phyloP scores from a whole-genome alignment of 148 eudicot species.

The Nepenthes gracilis region DNA sequence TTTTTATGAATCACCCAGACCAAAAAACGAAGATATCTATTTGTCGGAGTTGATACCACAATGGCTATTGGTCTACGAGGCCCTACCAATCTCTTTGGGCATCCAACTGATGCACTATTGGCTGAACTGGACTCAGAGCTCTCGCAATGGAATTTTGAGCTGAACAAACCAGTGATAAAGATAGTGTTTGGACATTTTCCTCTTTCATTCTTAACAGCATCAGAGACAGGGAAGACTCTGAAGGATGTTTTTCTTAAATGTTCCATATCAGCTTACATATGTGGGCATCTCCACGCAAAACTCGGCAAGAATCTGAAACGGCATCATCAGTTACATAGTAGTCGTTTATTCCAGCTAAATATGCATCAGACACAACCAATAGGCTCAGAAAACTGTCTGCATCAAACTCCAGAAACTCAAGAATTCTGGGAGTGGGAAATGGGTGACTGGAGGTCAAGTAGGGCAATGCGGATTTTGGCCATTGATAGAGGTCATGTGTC shows the following conservation, averaged over 20 bases:
- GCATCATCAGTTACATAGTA: slow-evolving; percentile 34
- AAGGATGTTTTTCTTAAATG: slow-evolving; percentile 54
- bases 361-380: slow-evolving; percentile 23
- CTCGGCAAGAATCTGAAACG: slow-evolving; percentile 83
- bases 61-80: slow-evolving; percentile 78
- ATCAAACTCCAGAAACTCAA: slow-evolving; percentile 15
- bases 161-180: slow-evolving; percentile 50
- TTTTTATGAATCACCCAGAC: slow-evolving; percentile 42
- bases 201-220: slow-evolving; percentile 65
- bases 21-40: slow-evolving; percentile 55
- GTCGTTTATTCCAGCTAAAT: slow-evolving; percentile 41
- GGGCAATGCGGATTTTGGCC: slow-evolving; percentile 76
- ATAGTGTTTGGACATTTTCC: slow-evolving; percentile 89
- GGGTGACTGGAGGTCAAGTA: slow-evolving; percentile 88
- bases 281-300: slow-evolving; percentile 79
- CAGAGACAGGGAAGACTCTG: slow-evolving; percentile 61
- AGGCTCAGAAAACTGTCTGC: slow-evolving; percentile 20
- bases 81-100: slow-evolving; percentile 93
- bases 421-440: slow-evolving; percentile 99
- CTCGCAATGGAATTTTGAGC: slow-evolving; percentile 52
- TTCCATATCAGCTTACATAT: slow-evolving; percentile 67
- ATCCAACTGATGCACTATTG: slow-evolving; percentile 66
- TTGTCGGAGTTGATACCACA: slow-evolving; percentile 84
- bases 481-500: slow-evolving; percentile 77
- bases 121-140: slow-evolving; percentile 60